phyloP scores from a whole-genome alignment of 495 filamentous ascomycete species.

The Alectoria sarmentosa region DNA sequence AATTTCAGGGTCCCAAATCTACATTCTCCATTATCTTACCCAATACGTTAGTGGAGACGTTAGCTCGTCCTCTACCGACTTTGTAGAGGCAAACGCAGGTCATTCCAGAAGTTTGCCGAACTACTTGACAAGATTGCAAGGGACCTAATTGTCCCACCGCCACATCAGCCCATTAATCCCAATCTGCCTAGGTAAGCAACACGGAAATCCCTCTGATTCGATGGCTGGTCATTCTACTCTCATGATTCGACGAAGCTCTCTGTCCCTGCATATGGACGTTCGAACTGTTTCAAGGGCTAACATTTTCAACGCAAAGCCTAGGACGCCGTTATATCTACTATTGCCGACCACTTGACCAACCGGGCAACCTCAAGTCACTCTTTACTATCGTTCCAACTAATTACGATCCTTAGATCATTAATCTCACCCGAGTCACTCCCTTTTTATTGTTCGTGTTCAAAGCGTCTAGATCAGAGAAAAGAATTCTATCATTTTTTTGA shows the following conservation, averaged over 20 bases:
- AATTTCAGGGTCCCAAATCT: constrained; percentile 13
- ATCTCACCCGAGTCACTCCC: constrained; percentile 50
- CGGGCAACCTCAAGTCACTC: constrained; percentile 31
- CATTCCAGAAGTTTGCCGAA: constrained; percentile 18
- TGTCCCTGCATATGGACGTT: constrained; percentile 6
- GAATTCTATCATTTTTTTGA: constrained; percentile 34
- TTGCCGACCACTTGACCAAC: constrained; percentile 16
- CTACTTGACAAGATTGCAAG: constrained; percentile 22
- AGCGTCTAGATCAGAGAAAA: constrained; percentile 14
- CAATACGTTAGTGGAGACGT: constrained; percentile 24
- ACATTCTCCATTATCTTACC: constrained; percentile 23
- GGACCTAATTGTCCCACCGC: constrained; percentile 9
- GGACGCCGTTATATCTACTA: constrained; percentile 17
- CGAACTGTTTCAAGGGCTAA: constrained; percentile 12
- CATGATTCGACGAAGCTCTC: not conserved
- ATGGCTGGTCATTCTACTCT: constrained; percentile 7
- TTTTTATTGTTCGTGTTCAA: constrained; percentile 24
- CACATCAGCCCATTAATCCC: constrained; percentile 8
- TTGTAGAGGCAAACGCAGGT: constrained; percentile 15
- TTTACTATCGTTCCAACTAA: constrained; percentile 46
- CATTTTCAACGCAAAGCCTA: constrained; percentile 5
- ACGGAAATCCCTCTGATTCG: constrained; percentile 9
- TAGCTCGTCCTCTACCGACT: constrained; percentile 26
- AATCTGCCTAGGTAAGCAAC: constrained; percentile 12
- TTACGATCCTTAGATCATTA: constrained; percentile 50